These are phyloP conservation scores for Fragosphaeria purpurea DNA, from an alignment of 2,329 filamentous ascomycete species.

Conservation along the genomic window DNA sequence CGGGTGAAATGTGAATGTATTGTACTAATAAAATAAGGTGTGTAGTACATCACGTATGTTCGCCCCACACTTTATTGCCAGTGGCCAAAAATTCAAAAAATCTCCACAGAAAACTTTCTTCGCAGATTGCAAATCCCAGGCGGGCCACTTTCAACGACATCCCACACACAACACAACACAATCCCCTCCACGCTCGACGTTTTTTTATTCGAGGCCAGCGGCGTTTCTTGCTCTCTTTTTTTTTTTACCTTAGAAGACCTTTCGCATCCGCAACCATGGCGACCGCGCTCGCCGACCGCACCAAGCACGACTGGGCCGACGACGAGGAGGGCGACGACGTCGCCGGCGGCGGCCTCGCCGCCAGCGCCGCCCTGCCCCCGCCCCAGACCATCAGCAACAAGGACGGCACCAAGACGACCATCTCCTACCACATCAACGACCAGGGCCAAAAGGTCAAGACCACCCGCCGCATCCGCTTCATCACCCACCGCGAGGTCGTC, in stretches of 20 bases:
- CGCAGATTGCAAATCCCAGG: no score
- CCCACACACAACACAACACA: neutral
- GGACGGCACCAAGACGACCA: slow-evolving; percentile 93
- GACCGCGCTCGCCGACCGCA: slow-evolving; percentile 11
- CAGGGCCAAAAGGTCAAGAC: slow-evolving; percentile 94
- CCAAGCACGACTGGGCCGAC: slow-evolving; percentile 80
- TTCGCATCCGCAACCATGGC: slow-evolving; percentile 7
- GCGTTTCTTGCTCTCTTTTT: no score
- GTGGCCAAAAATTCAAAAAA: slow-evolving; percentile 12
- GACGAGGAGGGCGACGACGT: slow-evolving; percentile 80
- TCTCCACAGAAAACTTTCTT: neutral
- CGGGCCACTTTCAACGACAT: neutral
- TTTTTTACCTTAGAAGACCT: neutral
- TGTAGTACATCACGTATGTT: neutral
- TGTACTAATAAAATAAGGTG: no score
- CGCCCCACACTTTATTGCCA: slow-evolving; percentile 9
- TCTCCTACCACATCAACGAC: slow-evolving; percentile 84
- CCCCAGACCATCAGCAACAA: slow-evolving; percentile 91
- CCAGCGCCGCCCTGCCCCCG: slow-evolving; percentile 58
- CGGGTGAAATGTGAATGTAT: no score
- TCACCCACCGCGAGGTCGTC: slow-evolving; percentile 81
- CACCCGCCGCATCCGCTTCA: slow-evolving; percentile 88
- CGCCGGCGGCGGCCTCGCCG: slow-evolving; percentile 22
- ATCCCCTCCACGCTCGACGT: neutral
- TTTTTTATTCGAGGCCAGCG: no score